These are phyloP conservation scores for Amanita polypyramis DNA, from an alignment of 768 basidiomycete species.

Conservation along the genomic window DNA sequence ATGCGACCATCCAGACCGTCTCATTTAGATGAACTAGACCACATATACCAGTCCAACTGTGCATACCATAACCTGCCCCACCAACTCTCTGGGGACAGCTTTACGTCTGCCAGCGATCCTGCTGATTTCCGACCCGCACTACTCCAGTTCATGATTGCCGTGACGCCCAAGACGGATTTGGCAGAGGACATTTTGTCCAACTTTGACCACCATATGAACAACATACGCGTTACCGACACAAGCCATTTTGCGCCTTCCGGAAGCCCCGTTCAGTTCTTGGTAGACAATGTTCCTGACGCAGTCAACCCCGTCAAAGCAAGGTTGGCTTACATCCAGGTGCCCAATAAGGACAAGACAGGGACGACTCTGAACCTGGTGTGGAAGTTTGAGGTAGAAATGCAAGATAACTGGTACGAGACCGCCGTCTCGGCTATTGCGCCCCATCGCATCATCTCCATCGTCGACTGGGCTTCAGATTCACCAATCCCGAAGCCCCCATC, in stretches of 20 bases:
- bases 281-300: constrained; percentile 63
- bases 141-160: constrained; percentile 71
- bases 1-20: constrained; percentile 16
- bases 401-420: constrained; percentile 94
- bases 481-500: constrained; percentile 32
- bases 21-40: constrained; percentile 25
- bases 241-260: constrained; percentile 38
- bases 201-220: constrained; percentile 37
- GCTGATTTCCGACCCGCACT: constrained; percentile 47
- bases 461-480: constrained; percentile 91
- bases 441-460: constrained; percentile 76
- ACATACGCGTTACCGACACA: constrained; percentile 33
- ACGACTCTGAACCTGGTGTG: constrained; percentile 69
- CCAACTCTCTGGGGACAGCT: constrained; percentile 16
- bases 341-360: constrained; percentile 44
- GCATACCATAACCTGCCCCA: constrained; percentile 31
- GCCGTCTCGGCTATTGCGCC: constrained; percentile 67
- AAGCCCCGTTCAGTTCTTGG: constrained; percentile 27
- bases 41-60: constrained; percentile 51
- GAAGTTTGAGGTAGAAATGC: constrained; percentile 92
- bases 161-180: constrained; percentile 43
- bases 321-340: constrained; percentile 76
- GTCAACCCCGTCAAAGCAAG: constrained; percentile 73
- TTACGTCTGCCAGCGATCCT: constrained; percentile 15
- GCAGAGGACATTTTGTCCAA: constrained; percentile 37